Evolutionary conservation across 805 yeast genomes (phyloP).

Genomic region (Candida namnaoensis): DNA sequence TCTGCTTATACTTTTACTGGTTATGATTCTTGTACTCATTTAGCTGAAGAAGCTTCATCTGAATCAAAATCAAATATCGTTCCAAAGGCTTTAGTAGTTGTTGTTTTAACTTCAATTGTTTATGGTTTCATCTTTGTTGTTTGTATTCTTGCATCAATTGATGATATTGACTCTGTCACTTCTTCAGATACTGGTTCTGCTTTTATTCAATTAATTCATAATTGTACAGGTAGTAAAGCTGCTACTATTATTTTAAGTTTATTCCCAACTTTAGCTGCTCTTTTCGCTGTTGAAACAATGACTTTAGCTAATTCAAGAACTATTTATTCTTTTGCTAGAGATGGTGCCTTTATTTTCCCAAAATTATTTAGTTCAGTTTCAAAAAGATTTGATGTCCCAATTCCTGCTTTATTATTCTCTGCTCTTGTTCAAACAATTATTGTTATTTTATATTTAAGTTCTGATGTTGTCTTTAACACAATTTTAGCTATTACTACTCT

Average conservation of each 20-base stretch:
- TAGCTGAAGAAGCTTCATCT: slow-evolving; percentile 24
- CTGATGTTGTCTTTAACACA: slow-evolving; percentile 23
- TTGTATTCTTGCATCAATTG: slow-evolving; percentile 20
- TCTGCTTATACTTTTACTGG: slow-evolving; percentile 21
- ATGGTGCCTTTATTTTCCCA: slow-evolving; percentile 25
- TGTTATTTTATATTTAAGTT: slow-evolving; percentile 20
- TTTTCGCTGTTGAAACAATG: slow-evolving; percentile 19
- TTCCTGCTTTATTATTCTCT: slow-evolving; percentile 18
- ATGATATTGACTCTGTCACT: slow-evolving; percentile 8
- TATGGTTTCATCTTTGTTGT: slow-evolving; percentile 24
- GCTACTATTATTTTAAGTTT: slow-evolving; percentile 18
- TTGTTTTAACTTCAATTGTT: slow-evolving; percentile 18
- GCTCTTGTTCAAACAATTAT: slow-evolving; percentile 16
- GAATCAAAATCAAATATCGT: slow-evolving; percentile 18
- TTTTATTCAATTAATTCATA: slow-evolving; percentile 14
- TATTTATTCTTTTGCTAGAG: slow-evolving; percentile 25
- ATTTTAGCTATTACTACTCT: slow-evolving; percentile 23
- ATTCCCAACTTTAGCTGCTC: slow-evolving; percentile 15
- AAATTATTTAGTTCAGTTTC: slow-evolving; percentile 18
- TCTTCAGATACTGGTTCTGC: slow-evolving; percentile 17
- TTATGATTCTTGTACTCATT: slow-evolving; percentile 25
- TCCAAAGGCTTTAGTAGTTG: slow-evolving; percentile 24
- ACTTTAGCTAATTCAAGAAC: slow-evolving; percentile 24
- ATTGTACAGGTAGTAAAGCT: slow-evolving; percentile 19
- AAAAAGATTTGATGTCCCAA: slow-evolving; percentile 18